These are phyloP conservation scores for Juncus effusus DNA, from an alignment of 176 grass and related monocot genomes.

Conservation along the genomic window DNA sequence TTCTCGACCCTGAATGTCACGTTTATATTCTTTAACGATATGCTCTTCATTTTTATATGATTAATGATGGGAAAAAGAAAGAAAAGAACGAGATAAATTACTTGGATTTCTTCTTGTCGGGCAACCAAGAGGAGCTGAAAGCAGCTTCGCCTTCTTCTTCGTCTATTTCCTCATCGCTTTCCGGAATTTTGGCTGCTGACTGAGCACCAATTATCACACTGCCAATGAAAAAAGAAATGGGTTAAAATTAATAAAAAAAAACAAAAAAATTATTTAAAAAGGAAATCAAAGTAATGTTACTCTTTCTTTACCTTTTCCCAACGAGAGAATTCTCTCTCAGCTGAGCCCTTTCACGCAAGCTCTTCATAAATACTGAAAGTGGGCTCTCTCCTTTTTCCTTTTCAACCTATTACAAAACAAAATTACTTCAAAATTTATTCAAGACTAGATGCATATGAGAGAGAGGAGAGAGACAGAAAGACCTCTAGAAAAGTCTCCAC, in stretches of 20 bases:
- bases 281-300: constrained; percentile 8
- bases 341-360: constrained; percentile 55
- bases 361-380: constrained; percentile 67
- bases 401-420: constrained; percentile 52
- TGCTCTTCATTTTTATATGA: too few relatives aligned
- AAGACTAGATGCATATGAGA: constrained; percentile 3
- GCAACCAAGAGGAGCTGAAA: constrained; percentile 67
- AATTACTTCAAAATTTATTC: constrained; percentile 13
- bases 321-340: constrained; percentile 59
- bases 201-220: constrained; percentile 75
- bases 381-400: constrained; percentile 62
- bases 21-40: not conserved
- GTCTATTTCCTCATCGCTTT: constrained; percentile 52
- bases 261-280: constrained; percentile 15
- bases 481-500: constrained; percentile 73
- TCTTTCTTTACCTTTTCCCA: constrained; percentile 55
- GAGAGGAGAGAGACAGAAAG: constrained; percentile 29
- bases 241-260: constrained; percentile 19
- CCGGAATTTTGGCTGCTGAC: constrained; percentile 61
- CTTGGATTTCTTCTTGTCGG: constrained; percentile 85
- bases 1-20: constrained; percentile 23
- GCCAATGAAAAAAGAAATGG: constrained; percentile 21
- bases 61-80: constrained; percentile 5
- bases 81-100: constrained; percentile 20
- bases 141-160: constrained; percentile 51